These are phyloP conservation scores for Dipteronia sinensis DNA, from an alignment of 345 rosid species.

Conservation along the genomic window DNA sequence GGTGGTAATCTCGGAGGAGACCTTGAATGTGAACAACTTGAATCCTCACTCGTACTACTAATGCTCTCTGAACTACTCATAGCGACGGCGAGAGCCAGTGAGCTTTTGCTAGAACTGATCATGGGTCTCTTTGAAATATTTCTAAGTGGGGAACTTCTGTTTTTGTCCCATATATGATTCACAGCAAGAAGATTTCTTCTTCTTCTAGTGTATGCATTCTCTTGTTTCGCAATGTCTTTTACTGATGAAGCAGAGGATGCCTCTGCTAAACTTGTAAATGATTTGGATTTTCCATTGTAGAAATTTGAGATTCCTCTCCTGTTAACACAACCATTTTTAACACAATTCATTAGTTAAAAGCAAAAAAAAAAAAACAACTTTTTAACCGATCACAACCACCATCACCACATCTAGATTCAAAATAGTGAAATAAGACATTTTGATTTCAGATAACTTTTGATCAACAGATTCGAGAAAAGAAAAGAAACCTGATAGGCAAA, in stretches of 20 bases:
- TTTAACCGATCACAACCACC: too few species aligned
- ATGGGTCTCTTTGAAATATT: conserved; percentile 52
- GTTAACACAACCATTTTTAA: conserved; percentile 21
- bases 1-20: conserved; percentile 76
- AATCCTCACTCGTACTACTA: conserved; percentile 56
- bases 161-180: conserved; percentile 66
- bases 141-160: conserved; percentile 28
- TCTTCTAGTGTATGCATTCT: conserved; percentile 57
- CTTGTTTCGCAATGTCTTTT: conserved; percentile 74
- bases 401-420: too few species aligned
- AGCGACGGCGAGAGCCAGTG: conserved; percentile 69
- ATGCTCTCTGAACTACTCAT: conserved; percentile 65
- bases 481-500: conserved; percentile 59
- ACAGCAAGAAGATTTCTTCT: conserved; percentile 64
- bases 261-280: conserved; percentile 59
- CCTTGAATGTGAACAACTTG: conserved; percentile 41
- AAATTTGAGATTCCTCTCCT: conserved; percentile 84
- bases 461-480: neutral
- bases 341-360: neutral
- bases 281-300: conserved; percentile 84
- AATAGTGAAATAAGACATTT: too few species aligned
- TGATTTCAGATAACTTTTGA: too few species aligned
- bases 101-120: conserved; percentile 59
- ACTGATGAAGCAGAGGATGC: conserved; percentile 51
- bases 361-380: too few species aligned